Percentiles rank a stretch among this genome's conserved stretches.
These are phyloP conservation scores for Amanita pseudoporphyria DNA, from an alignment of 768 basidiomycete genomes.

Conservation along the genomic window DNA sequence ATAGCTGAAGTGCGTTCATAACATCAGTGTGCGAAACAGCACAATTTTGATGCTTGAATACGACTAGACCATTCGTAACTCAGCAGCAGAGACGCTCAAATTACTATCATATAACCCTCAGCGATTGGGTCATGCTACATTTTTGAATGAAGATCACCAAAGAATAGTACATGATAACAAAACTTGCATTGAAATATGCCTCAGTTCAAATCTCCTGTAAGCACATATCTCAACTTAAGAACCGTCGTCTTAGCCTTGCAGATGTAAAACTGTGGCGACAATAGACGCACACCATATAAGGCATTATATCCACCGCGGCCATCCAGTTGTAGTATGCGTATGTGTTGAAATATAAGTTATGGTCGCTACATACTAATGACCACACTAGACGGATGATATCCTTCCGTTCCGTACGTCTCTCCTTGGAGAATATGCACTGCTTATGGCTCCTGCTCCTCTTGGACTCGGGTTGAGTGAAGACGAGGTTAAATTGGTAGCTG, in stretches of 20 bases:
- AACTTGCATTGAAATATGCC: conserved; percentile 70
- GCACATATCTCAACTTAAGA: conserved; percentile 15
- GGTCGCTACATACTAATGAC: not conserved
- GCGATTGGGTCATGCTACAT: conserved; percentile 76
- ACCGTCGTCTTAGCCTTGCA: conserved; percentile 16
- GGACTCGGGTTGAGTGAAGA: conserved; percentile 59
- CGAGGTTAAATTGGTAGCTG: conserved; percentile 46
- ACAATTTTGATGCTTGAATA: not conserved
- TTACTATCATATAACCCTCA: conserved; percentile 57
- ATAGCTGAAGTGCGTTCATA: conserved; percentile 60
- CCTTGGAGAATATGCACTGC: conserved; percentile 68
- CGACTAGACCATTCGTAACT: conserved; percentile 34
- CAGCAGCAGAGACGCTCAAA: conserved; percentile 45
- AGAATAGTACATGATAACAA: conserved; percentile 41
- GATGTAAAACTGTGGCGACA: conserved; percentile 57
- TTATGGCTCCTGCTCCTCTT: conserved; percentile 60
- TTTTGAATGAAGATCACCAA: conserved; percentile 53
- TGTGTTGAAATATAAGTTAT: conserved; percentile 18
- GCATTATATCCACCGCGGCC: conserved; percentile 50
- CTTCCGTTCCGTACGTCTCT: conserved; percentile 72
- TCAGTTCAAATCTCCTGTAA: conserved; percentile 70
- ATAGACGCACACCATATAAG: conserved; percentile 68
- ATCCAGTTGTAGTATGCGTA: conserved; percentile 75
- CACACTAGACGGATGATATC: conserved; percentile 68
- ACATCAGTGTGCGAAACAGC: not conserved